Base-by-base conservation (phyloP, 2,329 filamentous ascomycete species). In the Penicillium sp. region DNA sequence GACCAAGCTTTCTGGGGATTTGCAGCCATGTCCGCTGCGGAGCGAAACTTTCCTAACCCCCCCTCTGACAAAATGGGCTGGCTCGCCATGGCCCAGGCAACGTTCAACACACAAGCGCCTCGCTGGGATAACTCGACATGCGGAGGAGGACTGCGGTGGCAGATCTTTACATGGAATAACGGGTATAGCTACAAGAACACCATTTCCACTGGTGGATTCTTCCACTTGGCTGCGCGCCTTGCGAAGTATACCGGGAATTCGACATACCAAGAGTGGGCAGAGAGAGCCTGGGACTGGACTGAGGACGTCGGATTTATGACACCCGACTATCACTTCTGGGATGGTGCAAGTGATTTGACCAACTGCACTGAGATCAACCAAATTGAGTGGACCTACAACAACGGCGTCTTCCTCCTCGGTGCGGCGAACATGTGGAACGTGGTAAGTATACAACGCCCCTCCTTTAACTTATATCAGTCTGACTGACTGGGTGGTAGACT, bases 51-150 rank as follows among this genome's bases (percentile, higher is more conserved):
- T 25, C 72, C 72, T 1, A 67, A 71, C 42, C 71, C 70, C 0
- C 81, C 83, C 0, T 61, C 77, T 0, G 82, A 81, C 54, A 69
- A 86, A 51, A 85, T 88, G 0, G 85, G 88, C 58, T 96, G 89
- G 89, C 80, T 94, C n/a, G 85, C 86, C 6, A 81, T 94, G 51
- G 87, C 83, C 0, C 88, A 92, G 71, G 88, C 87, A 11, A 88
- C 90, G 2, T 95, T 93, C 73, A 91, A 93, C 75, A 86, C 88
- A 49, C 90, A 91, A 67, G 85, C 84, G 2, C 73, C 74, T 20
- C 83, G 90, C 22, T 93, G 89, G 88, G 86, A 94, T 63, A 76
- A 74, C 2, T 66, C 74, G 0, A 79, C 79, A 1, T 96, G 91
- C 71, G 79, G 76, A 45, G 91, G 91, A 48, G 91, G 91, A 9